Evolutionary conservation across 2,329 filamentous ascomycete genomes (phyloP), one percentile per base, ranked within the genome.

Genomic region (Delphinella strobiligena): DNA sequence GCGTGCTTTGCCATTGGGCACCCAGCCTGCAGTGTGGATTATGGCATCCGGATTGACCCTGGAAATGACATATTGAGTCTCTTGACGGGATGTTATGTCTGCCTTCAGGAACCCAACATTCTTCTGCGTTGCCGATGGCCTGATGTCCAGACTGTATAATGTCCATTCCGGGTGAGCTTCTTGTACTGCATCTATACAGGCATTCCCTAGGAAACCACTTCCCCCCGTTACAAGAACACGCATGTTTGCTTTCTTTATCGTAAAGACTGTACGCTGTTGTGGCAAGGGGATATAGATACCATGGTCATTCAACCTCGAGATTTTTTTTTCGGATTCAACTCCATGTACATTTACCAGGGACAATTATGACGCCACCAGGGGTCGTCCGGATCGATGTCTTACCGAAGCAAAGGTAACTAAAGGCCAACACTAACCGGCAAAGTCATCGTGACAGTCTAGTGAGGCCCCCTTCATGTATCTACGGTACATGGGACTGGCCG

Each of bases 1-100:
- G 17, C 66, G 55, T 32, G 46, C 43, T 15, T 50, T 40, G 16
- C 63, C 58, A 1, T 56, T 46, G 1, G 63, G 61, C 12, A 63
- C 60, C 3, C 65, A 52, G 60, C 62, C 72, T 15, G 89, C 91
- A 2, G 88, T 93, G 62, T 98, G 89, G 53, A 96, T 80, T 37
- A 98, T 85, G 11, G 93, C 75, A 55, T 87, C 78, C 15, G 89
- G 88, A 51, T 72, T 74, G 40, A 78, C 69, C 47, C 75, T 67
- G 22, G 69, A 60, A 51, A 96, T 78, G 2, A 60, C 59, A 1
- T 51, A 50, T 8, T 48, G 41, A 1, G 68, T 56, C 10, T 55
- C 55, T 1, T 50, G 46, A 1, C 41, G 30, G 10, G 60, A 53
- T 2, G 62, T 54, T n/a, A 69, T 54, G 37, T 68, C 61, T 43